Evolutionary conservation across 2,329 filamentous ascomycete genomes (phyloP), one percentile per base, ranked within the genome.

Genomic region (Hymenoscyphus occultus): DNA sequence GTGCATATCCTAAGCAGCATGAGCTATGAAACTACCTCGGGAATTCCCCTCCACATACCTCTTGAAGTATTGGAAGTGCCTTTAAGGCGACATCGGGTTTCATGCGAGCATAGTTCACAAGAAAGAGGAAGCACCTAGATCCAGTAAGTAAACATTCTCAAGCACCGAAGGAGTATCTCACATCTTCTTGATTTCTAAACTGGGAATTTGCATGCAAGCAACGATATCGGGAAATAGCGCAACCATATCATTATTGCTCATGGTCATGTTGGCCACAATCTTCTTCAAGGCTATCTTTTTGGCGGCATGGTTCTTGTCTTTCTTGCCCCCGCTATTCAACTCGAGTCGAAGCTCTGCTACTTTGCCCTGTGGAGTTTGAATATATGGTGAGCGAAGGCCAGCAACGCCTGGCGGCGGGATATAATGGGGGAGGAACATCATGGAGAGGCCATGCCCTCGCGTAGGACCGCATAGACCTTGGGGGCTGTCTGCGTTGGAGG

Each of bases 171-270:
- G 31, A 60, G 40, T 39, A 57, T 76, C 86, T 71, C 82, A 97
- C 95, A 99, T 99, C 84, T 99, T 99, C 86, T 99, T 99, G 80
- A 99, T 97, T 80, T 99, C 95, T 77, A 99, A 81, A 74, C 91
- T 96, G 61, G 89, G 90, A 68, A 99, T 91, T 72, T 91, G 88
- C 95, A 99, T 99, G 82, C 94, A 98, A 68, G 84, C 88, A 72
- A 99, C 91, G 66, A 99, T 90, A 76, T 99, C 95, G 19, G 94
- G 93, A 73, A 99, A 99, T 61, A 99, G 83, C 48, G 92, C 93
- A 63, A 98, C 90, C 95, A 99, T 99, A 78, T 99, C 95, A 76
- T 98, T 99, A 81, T 99, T 99, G 86, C 94, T 98, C 95, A 99
- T 99, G 70, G 95, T 99, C 95, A 99, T 99, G 77, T 99, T 99